Evolutionary conservation across 805 yeast species (phyloP).

Genomic region (Sugiyamaella valdiviana): DNA sequence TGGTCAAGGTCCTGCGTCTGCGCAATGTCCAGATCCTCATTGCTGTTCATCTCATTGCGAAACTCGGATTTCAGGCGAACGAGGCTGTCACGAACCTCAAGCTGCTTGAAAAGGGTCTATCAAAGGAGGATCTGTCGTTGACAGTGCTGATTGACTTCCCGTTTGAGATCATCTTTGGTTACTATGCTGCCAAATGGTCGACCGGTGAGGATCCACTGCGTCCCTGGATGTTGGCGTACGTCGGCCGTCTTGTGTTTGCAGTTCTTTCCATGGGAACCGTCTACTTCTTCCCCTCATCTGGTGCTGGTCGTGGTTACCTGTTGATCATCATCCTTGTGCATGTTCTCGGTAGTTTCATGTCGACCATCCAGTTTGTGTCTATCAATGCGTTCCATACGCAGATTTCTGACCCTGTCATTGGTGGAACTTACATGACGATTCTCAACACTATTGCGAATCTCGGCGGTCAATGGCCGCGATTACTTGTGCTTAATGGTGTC

Average conservation of each 20-base stretch:
- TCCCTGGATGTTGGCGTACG: constrained; percentile 87
- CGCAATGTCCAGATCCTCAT: constrained; percentile 70
- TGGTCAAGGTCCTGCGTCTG: constrained; percentile 38
- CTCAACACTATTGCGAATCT: constrained; percentile 84
- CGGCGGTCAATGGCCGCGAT: constrained; percentile 97
- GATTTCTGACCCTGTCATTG: constrained; percentile 91
- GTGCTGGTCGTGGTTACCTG: constrained; percentile 49
- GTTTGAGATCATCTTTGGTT: constrained; percentile 90
- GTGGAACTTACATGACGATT: constrained; percentile 98
- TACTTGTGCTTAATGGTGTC: constrained; percentile 71
- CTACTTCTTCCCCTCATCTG: constrained; percentile 56
- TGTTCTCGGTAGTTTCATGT: constrained; percentile 81
- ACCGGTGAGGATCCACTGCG: constrained; percentile 58
- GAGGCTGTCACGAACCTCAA: constrained; percentile 94
- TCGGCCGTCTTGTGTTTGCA: constrained; percentile 77
- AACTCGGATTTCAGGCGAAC: constrained; percentile 90
- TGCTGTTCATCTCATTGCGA: constrained; percentile 67
- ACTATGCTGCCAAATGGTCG: constrained; percentile 93
- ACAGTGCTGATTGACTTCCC: constrained; percentile 94
- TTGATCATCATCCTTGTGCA: constrained; percentile 74
- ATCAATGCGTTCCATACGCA: constrained; percentile 92
- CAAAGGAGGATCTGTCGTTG: constrained; percentile 88
- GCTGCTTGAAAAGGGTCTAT: constrained; percentile 81
- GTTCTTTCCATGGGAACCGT: constrained; percentile 68
- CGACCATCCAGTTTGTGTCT: constrained; percentile 91